A percentile compares a stretch with the other conserved stretches of the same genome.
These are phyloP conservation scores for Sporothrix pseudoabietina DNA, from an alignment of 2,329 filamentous ascomycete species.

Conservation along the genomic window DNA sequence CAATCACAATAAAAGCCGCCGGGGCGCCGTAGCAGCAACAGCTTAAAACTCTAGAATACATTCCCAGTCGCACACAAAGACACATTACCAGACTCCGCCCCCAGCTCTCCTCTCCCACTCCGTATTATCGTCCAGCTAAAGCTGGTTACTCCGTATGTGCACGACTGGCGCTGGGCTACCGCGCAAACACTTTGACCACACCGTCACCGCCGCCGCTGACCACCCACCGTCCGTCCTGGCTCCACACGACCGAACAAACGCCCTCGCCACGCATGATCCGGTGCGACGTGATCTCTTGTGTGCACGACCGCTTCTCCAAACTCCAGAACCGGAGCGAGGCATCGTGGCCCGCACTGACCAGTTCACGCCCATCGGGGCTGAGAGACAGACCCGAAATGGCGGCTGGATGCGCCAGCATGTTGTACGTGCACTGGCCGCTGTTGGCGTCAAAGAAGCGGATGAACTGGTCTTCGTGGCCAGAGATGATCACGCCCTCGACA, in stretches of 20 bases:
- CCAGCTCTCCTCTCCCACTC: background rate
- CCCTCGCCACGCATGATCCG: conserved; percentile 95
- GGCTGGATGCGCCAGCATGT: conserved; percentile 94
- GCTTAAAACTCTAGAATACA: conserved; percentile 9
- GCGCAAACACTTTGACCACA: conserved; percentile 86
- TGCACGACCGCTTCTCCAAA: conserved; percentile 91
- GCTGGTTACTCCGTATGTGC: too few species aligned
- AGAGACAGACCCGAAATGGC: conserved; percentile 90
- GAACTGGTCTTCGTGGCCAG: conserved; percentile 93
- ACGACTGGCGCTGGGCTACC: conserved; percentile 42
- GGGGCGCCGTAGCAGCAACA: conserved; percentile 8
- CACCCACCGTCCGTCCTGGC: conserved; percentile 90
- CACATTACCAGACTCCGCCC: background rate
- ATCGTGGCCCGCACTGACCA: conserved; percentile 94
- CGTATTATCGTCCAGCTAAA: background rate
- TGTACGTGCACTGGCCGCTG: conserved; percentile 98
- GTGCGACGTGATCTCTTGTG: conserved; percentile 91
- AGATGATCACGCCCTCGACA: conserved; percentile 91
- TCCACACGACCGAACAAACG: conserved; percentile 93
- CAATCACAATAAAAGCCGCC: conserved; percentile 9
- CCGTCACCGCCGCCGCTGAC: conserved; percentile 94
- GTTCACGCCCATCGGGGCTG: conserved; percentile 88
- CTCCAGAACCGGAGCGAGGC: conserved; percentile 96
- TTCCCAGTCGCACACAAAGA: background rate
- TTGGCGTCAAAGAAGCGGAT: conserved; percentile 98